Evolutionary conservation across 106 monocot genomes (phyloP).

Genomic region (Amphibolis antarctica): DNA sequence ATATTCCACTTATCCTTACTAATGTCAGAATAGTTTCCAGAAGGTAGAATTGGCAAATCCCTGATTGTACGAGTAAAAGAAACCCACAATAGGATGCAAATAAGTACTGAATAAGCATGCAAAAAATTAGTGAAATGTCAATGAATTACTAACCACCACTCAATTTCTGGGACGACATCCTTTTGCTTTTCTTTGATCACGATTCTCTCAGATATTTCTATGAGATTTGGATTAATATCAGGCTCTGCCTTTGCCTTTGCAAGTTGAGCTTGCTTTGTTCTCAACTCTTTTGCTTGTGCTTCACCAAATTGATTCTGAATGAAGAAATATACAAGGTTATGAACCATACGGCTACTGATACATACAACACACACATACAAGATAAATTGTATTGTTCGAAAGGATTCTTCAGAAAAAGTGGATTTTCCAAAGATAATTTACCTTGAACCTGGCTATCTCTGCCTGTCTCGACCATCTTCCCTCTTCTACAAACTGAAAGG

Average conservation of each 20-base stretch:
- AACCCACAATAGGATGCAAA: neutral
- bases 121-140: neutral
- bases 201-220: conserved; percentile 60
- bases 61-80: conserved; percentile 21
- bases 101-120: neutral
- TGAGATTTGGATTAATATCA: conserved; percentile 90
- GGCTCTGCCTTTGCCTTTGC: conserved; percentile 83
- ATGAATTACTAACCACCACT: conserved; percentile 62
- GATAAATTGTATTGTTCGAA: neutral
- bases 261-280: conserved; percentile 76
- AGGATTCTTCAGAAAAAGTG: neutral
- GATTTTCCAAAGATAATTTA: conserved; percentile 8
- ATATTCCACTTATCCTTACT: conserved; percentile 40
- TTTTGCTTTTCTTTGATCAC: conserved; percentile 56
- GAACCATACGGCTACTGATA: conserved; percentile 82
- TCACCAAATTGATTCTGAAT: conserved; percentile 95
- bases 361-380: neutral
- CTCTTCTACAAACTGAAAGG: conserved; percentile 98
- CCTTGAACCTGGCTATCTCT: conserved; percentile 70
- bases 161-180: conserved; percentile 81
- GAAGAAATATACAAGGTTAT: neutral
- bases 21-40: conserved; percentile 32
- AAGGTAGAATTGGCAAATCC: conserved; percentile 52
- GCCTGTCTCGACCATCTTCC: conserved; percentile 83
- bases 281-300: conserved; percentile 84